These are phyloP conservation scores for Hymenoscyphus linearis DNA, from an alignment of 2,329 filamentous ascomycete species.

Conservation along the genomic window DNA sequence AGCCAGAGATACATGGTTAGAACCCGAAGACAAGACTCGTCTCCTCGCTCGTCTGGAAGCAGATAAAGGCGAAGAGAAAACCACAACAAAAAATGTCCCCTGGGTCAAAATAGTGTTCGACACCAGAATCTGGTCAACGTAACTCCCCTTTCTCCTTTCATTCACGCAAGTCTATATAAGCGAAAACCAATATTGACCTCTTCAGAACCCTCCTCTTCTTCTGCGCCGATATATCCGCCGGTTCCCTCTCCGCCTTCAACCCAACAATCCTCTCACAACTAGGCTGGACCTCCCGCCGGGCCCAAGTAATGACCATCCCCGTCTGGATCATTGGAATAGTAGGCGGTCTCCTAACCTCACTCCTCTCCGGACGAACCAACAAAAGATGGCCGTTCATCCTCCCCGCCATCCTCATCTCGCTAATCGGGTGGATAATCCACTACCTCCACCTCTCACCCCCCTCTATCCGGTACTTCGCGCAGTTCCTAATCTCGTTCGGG, in stretches of 20 bases:
- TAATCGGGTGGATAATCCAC: slow-evolving; percentile 29
- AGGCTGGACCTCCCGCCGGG: slow-evolving; percentile 30
- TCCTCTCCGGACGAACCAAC: slow-evolving; percentile 29
- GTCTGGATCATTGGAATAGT: slow-evolving; percentile 32
- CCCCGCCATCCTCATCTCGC: slow-evolving; percentile 31
- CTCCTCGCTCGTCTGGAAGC: slow-evolving; percentile 14
- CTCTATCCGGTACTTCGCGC: slow-evolving; percentile 32
- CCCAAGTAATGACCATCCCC: slow-evolving; percentile 35
- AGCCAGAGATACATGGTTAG: not conserved
- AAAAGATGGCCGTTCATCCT: slow-evolving; percentile 35
- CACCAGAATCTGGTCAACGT: slow-evolving; percentile 25
- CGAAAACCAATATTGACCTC: not conserved
- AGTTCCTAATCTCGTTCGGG: slow-evolving; percentile 33
- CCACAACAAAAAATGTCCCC: slow-evolving; percentile 1
- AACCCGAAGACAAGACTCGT: not conserved
- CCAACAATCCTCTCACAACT: slow-evolving; percentile 34
- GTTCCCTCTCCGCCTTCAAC: slow-evolving; percentile 33
- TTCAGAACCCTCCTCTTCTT: slow-evolving; percentile 25
- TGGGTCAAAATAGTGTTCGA: slow-evolving; percentile 16
- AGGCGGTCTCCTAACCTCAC: slow-evolving; percentile 28
- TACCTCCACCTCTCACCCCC: not conserved
- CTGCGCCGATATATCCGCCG: slow-evolving; percentile 33
- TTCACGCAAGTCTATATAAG: not conserved
- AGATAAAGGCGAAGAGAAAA: slow-evolving; percentile 11
- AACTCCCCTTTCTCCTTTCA: not conserved